Percentiles rank a stretch among this genome's conserved stretches.
These are phyloP conservation scores for Entomortierella chlamydospora DNA, from an alignment of 192 early-diverging fungal species.

Conservation along the genomic window DNA sequence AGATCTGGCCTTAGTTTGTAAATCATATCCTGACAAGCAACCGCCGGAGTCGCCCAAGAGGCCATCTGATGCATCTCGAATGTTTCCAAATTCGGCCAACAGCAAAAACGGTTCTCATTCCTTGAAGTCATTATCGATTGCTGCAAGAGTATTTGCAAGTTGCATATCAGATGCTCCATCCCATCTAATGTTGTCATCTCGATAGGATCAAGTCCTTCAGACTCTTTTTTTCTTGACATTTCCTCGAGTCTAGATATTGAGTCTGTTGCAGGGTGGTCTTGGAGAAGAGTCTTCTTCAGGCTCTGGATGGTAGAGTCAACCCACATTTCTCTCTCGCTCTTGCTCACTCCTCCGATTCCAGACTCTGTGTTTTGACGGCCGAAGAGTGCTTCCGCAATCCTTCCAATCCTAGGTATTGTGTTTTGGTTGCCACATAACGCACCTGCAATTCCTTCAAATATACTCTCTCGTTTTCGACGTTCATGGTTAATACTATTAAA, in stretches of 20 bases:
- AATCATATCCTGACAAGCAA: background rate
- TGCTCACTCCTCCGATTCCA: background rate
- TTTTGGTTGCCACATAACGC: background rate
- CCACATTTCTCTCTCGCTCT: slow-evolving; percentile 6
- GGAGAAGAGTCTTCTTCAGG: background rate
- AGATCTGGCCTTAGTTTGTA: background rate
- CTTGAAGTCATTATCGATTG: background rate
- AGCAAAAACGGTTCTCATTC: background rate
- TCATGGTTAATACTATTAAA: background rate
- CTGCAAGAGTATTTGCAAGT: background rate
- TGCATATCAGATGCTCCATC: background rate
- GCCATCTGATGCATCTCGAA: slow-evolving; percentile 5
- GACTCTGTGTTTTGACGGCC: background rate
- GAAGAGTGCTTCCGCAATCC: background rate
- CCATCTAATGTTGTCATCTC: slow-evolving; percentile 6
- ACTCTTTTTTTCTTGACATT: background rate
- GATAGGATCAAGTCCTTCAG: slow-evolving; percentile 3
- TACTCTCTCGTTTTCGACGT: background rate
- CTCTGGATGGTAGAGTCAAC: background rate
- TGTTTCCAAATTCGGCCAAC: slow-evolving; percentile 4
- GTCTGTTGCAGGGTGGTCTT: background rate
- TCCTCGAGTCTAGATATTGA: background rate
- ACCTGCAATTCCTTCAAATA: background rate
- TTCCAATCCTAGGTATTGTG: background rate
- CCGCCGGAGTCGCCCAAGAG: background rate